Evolutionary conservation across 2,329 filamentous ascomycete genomes (phyloP).

Genomic region (Fonsecaea pugnacius): DNA sequence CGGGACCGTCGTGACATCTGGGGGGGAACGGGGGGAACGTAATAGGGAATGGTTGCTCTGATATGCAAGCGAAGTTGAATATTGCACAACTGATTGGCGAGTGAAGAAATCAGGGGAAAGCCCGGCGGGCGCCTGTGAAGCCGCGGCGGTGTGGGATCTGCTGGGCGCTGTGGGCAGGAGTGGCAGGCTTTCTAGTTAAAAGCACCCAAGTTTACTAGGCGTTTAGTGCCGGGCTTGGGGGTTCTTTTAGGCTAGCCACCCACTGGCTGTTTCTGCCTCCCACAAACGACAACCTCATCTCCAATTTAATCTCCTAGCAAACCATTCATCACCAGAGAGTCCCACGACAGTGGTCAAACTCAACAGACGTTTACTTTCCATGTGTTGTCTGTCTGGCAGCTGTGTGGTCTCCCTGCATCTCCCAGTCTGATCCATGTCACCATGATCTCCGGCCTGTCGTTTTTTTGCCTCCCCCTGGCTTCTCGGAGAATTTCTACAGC

Average conservation of each 20-base stretch:
- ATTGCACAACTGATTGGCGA: neutral
- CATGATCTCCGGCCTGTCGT: neutral
- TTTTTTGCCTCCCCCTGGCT: neutral
- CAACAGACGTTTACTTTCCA: neutral
- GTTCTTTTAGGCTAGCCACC: neutral
- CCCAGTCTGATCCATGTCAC: neutral
- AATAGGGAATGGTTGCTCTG: neutral
- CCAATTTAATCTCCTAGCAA: slow-evolving; percentile 5
- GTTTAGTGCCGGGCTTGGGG: neutral
- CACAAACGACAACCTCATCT: slow-evolving; percentile 8
- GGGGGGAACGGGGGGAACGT: neutral
- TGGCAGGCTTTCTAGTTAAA: neutral
- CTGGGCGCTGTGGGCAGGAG: neutral
- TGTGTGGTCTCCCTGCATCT: neutral
- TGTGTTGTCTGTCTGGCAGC: neutral
- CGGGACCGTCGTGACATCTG: neutral
- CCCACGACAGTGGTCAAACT: neutral
- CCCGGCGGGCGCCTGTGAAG: neutral
- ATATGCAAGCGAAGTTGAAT: slow-evolving; percentile 7
- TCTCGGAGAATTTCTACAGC: slow-evolving; percentile 15
- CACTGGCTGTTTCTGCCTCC: slow-evolving; percentile 1
- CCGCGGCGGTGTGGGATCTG: slow-evolving; percentile 3
- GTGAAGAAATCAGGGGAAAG: slow-evolving; percentile 5
- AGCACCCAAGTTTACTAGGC: neutral
- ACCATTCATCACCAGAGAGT: slow-evolving; percentile 10